Conservation (phyloP, 768 basidiomycete genomes). For the Tricholoma sp. region DNA sequence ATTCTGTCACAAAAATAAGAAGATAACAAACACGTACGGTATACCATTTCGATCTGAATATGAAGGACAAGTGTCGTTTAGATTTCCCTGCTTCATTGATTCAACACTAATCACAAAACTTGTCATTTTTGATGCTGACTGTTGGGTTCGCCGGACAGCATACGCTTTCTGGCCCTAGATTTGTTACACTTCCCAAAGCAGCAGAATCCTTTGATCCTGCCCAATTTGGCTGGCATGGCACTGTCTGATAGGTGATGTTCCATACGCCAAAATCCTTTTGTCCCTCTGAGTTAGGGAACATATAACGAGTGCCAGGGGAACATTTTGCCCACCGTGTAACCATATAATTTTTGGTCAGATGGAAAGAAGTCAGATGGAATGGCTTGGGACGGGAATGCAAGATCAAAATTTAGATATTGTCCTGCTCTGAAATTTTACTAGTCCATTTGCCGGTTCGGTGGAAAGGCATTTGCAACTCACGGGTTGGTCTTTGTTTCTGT, state of each 20-base stretch:
- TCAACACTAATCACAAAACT: not conserved
- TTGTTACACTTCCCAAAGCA: constrained; percentile 64
- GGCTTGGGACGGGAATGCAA: constrained; percentile 68
- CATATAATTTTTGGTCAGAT: constrained; percentile 61
- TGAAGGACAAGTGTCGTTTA: constrained; percentile 57
- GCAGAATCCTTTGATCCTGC: constrained; percentile 49
- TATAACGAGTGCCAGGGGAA: not conserved
- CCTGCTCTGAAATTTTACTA: constrained; percentile 46
- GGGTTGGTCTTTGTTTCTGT: constrained; percentile 55
- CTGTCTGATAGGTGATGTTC: constrained; percentile 68
- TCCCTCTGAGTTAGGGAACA: not conserved
- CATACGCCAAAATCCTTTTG: constrained; percentile 80
- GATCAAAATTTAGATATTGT: constrained; percentile 73
- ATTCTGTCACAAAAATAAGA: not conserved
- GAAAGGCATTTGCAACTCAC: constrained; percentile 35
- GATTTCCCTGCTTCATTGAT: constrained; percentile 28
- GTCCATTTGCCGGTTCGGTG: not conserved
- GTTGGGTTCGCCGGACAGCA: constrained; percentile 74
- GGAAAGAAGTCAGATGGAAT: constrained; percentile 75
- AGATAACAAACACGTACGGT: constrained; percentile 42
- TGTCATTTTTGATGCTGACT: constrained; percentile 28
- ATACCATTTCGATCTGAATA: constrained; percentile 64
- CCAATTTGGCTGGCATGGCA: constrained; percentile 63
- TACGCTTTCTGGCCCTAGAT: constrained; percentile 46
- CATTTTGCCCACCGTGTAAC: constrained; percentile 34